Percentiles rank a stretch among this genome's conserved stretches.
phyloP scores from a whole-genome alignment of 2,329 filamentous ascomycete species.

The Beauveria australis region DNA sequence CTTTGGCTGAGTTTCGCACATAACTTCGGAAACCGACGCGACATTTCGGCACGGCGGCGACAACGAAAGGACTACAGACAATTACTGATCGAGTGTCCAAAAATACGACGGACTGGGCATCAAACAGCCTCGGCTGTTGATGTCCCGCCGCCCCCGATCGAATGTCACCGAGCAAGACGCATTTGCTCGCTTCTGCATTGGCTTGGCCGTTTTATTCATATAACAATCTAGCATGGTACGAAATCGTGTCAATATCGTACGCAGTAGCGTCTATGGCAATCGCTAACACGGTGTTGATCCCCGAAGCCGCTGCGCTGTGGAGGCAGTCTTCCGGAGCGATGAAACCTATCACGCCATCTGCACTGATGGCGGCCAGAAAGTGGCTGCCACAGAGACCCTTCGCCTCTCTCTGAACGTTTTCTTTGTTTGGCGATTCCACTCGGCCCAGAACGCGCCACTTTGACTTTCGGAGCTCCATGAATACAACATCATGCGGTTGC shows the following conservation, averaged over 20 bases:
- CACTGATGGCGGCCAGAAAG: background rate
- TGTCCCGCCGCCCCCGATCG: too few relatives aligned
- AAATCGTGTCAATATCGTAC: background rate
- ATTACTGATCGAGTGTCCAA: too few relatives aligned
- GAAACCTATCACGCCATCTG: background rate
- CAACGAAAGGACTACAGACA: too few relatives aligned
- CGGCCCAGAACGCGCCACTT: background rate
- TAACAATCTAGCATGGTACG: background rate
- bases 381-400: background rate
- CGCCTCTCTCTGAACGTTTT: background rate
- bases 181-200: background rate
- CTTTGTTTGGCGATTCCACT: background rate
- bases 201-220: background rate
- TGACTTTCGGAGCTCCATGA: background rate
- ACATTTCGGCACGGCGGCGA: too few relatives aligned
- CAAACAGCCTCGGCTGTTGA: too few relatives aligned
- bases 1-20: too few relatives aligned
- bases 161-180: background rate
- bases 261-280: background rate
- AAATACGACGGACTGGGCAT: too few relatives aligned
- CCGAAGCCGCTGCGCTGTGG: background rate
- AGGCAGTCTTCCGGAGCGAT: background rate
- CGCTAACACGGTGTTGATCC: background rate
- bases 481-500: background rate
- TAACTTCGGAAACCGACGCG: too few relatives aligned